Conservation (phyloP, 768 basidiomycete genomes). For the Psilocybe sp. region DNA sequence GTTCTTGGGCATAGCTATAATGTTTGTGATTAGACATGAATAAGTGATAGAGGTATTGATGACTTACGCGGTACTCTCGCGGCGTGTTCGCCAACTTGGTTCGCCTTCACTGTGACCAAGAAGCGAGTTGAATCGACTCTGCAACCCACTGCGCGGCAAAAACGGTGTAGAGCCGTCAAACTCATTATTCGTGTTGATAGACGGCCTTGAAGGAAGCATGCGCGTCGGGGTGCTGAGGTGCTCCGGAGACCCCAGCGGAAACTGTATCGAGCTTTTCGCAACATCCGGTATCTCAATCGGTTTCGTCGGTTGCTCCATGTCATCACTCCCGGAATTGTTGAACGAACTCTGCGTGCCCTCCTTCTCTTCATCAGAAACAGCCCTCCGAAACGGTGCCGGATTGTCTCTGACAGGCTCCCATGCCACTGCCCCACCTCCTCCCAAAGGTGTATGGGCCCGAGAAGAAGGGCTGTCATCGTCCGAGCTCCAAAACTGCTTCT, state of each 20-base stretch:
- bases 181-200: constrained; percentile 73
- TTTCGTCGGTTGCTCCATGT: constrained; percentile 55
- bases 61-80: constrained; percentile 87
- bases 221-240: constrained; percentile 56
- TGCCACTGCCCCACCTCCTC: constrained; percentile 43
- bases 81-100: constrained; percentile 80
- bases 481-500: constrained; percentile 49
- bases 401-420: constrained; percentile 46
- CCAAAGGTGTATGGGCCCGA: constrained; percentile 47
- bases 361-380: constrained; percentile 75
- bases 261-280: constrained; percentile 71
- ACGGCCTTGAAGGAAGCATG: constrained; percentile 36
- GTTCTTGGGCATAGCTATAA: constrained; percentile 73
- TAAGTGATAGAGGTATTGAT: constrained; percentile 1
- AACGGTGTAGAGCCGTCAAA: constrained; percentile 74
- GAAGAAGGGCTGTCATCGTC: constrained; percentile 47
- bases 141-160: constrained; percentile 73
- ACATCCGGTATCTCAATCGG: constrained; percentile 47
- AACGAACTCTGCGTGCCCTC: constrained; percentile 40
- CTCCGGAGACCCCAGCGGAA: constrained; percentile 80
- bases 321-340: constrained; percentile 33
- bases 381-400: constrained; percentile 73
- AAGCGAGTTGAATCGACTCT: constrained; percentile 67
- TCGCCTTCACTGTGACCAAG: constrained; percentile 42
- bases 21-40: constrained; percentile 4